Conservation (phyloP, 2,329 filamentous ascomycete genomes). For the Fusarium caatingaense region DNA sequence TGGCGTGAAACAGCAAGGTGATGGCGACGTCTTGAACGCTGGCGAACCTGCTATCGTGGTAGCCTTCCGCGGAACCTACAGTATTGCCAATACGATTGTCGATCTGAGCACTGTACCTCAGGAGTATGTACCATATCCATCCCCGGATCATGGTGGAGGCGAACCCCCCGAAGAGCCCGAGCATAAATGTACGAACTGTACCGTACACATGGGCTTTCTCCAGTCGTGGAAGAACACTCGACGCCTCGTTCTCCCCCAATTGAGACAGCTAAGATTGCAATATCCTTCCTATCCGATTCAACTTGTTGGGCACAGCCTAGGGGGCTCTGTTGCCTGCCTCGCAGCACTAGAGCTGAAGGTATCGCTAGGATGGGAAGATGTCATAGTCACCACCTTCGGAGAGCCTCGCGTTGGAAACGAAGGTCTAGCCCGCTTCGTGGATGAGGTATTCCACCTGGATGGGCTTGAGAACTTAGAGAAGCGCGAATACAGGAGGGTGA, state of each 20-base stretch:
- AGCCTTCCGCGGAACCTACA: slow-evolving; percentile 95
- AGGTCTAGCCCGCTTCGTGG: slow-evolving; percentile 66
- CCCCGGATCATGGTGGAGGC: slow-evolving; percentile 58
- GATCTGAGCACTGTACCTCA: slow-evolving; percentile 92
- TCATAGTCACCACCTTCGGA: slow-evolving; percentile 89
- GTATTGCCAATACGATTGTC: slow-evolving; percentile 88
- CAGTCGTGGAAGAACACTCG: slow-evolving; percentile 84
- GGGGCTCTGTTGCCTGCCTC: slow-evolving; percentile 89
- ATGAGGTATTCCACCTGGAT: slow-evolving; percentile 62
- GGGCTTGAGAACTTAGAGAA: slow-evolving; percentile 49
- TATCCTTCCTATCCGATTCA: slow-evolving; percentile 80
- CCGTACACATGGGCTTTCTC: slow-evolving; percentile 91
- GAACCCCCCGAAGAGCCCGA: slow-evolving; percentile 52
- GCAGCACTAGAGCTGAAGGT: slow-evolving; percentile 83
- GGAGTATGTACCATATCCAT: slow-evolving; percentile 88
- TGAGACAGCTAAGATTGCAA: slow-evolving; percentile 68
- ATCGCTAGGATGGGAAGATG: slow-evolving; percentile 77
- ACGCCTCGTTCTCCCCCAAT: slow-evolving; percentile 72
- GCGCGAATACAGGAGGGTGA: slow-evolving; percentile 77
- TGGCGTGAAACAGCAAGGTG: slow-evolving; percentile 39
- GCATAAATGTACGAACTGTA: slow-evolving; percentile 83
- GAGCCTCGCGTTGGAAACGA: slow-evolving; percentile 78
- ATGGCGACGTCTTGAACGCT: slow-evolving; percentile 12
- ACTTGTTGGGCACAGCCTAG: slow-evolving; percentile 90
- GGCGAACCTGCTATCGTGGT: slow-evolving; percentile 72